Base-by-base conservation (phyloP, 495 filamentous ascomycete genomes). In the Niebla homalea region DNA sequence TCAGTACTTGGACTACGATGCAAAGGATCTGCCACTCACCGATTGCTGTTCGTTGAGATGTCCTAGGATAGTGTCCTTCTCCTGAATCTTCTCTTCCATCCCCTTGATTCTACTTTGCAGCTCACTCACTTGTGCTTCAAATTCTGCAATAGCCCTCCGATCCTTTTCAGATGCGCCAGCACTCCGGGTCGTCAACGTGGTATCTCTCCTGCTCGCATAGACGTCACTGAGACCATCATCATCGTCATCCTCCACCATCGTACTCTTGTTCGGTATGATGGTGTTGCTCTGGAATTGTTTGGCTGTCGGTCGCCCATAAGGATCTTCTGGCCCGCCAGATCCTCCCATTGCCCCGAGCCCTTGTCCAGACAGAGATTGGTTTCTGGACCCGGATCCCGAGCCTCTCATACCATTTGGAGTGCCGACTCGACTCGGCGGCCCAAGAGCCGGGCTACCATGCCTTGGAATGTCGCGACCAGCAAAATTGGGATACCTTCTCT, bases 211-310 rank as follows among this genome's bases (percentile, higher is more conserved):
- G 44, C 78, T 86, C 48, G 72, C 74, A 67, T 85, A 84, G 29
- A 81, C 70, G 65, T 83, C 79, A 53, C 74, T 76, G 23, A 76
- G 74, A 53, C 79, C 73, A 62, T 81, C 76, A 49, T 84, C 80
- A 44, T 73, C 89, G 54, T 94, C 92, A 64, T 98, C 92, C 62
- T 98, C 92, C 15, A 97, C 84, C 84, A 98, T 88, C 0, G 88
- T 97, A 57, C 90, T 93, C 66, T 97, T 98, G 57, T 94, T 97
- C 5, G 92, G 93, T 21, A 96, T 81, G 53, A 97, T 93, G 0
- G 86, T 95, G 59, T 92, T 96, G 60, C 85, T 89, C 65, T 97
- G 90, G 55, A 94, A 95, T 37, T 86, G 85, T 57, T 93, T 95
- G 15, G 87, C 81, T 39, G 83, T 77, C 1, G 89, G 92, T 42